phyloP scores from a whole-genome alignment of 2,329 filamentous ascomycete species.

The Pestalotiopsis sp. region DNA sequence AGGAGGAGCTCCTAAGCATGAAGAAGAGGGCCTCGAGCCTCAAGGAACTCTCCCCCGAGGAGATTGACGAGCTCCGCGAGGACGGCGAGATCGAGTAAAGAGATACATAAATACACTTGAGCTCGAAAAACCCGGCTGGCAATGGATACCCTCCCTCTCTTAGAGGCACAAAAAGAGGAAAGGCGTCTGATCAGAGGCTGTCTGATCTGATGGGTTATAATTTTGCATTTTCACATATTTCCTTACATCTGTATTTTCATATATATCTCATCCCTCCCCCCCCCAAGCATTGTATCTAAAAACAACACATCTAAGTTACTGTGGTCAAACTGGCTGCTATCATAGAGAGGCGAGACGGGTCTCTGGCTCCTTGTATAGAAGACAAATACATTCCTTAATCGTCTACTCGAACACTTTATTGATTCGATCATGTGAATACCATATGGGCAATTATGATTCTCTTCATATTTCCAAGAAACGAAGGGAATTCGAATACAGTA shows the following conservation, averaged over 20 bases:
- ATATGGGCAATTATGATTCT: too few species aligned
- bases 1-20: slow-evolving; percentile 15
- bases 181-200: slow-evolving; percentile 9
- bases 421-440: too few species aligned
- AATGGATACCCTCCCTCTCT: neutral
- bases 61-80: slow-evolving; percentile 10
- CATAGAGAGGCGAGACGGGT: slow-evolving; percentile 9
- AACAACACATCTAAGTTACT: neutral
- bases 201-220: slow-evolving; percentile 6
- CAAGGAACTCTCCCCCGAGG: slow-evolving; percentile 9
- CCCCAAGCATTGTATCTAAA: slow-evolving; percentile 5
- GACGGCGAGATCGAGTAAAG: slow-evolving; percentile 13
- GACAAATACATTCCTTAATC: slow-evolving; percentile 10
- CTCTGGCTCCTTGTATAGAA: slow-evolving; percentile 10
- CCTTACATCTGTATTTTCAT: neutral
- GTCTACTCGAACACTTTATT: neutral
- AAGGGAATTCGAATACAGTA: too few species aligned
- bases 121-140: neutral
- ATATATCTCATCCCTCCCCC: neutral
- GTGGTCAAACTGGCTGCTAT: slow-evolving; percentile 11
- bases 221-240: neutral
- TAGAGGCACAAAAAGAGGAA: neutral
- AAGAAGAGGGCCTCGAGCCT: slow-evolving; percentile 8
- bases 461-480: too few species aligned
- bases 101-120: neutral